Base-by-base conservation (phyloP, 2,329 filamentous ascomycete species). In the Penicillium sclerotiorum region DNA sequence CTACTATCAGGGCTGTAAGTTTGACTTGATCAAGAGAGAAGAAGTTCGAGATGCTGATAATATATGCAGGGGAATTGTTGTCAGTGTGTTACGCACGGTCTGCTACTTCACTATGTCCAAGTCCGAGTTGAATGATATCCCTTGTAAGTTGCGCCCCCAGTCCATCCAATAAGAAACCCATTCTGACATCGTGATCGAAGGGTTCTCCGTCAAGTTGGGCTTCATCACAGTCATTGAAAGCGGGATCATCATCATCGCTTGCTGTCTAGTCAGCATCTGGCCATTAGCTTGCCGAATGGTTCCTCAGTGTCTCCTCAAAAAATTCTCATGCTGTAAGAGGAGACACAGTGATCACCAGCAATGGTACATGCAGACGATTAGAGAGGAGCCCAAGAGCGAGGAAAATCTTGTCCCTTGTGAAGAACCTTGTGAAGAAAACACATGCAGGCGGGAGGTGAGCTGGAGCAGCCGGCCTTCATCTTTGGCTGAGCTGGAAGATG, bases 1-100 rank as follows among this genome's bases (percentile, higher is more conserved):
- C 12, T 62, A 8, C 30, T 63, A n/a, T 58, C 59, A 12, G 52
- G 59, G 27, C 33, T 63, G 60, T 62, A 25, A 53, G 60, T 53
- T 25, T 27, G 13, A n/a, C 13, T 18, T 6, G n/a, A 5, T 4
- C 25, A 28, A 28, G 2, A 23, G n/a, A 2, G n/a, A 35, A 13
- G 17, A 6, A n/a, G 1, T 18, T 6, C 25, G 9, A 5, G 7
- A 13, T 8, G 2, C 12, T 36, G 5, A 40, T 53, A 11, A 53
- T 17, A 25, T 13, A 15, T 9, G n/a, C 9, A 62, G 60, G 11
- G 60, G 60, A 18, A 50, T 49, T 3, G 52, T 59, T 8, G 55
- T 45, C 4, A 63, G 59, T 33, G 52, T 62, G 6, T 20, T 58
- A 6, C 51, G 59, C 13, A 57, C 57, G 48, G 22, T 37, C 1